Percentiles rank a stretch among this genome's conserved stretches.
Conservation (phyloP, 2,329 filamentous ascomycete genomes). For the Ceratocystis alfenasii region DNA sequence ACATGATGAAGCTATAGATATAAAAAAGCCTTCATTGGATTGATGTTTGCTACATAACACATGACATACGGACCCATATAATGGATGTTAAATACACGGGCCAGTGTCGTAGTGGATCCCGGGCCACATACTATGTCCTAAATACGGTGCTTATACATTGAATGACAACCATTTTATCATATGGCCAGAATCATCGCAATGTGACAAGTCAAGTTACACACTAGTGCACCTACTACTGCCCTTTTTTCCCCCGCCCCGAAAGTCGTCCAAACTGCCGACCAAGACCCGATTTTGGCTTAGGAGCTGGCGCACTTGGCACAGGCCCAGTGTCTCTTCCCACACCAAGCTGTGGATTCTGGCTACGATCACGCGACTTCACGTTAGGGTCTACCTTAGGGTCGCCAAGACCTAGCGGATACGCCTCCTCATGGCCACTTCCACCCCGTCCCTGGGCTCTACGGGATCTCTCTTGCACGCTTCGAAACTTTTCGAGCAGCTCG, state of each 20-base stretch:
- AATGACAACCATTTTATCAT: no score
- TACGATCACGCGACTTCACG: conserved; percentile 31
- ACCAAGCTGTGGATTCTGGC: conserved; percentile 35
- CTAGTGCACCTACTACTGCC: conserved; percentile 19
- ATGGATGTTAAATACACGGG: no score
- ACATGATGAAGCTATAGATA: no score
- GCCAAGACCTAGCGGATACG: conserved; percentile 34
- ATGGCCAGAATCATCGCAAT: no score
- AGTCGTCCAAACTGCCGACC: conserved; percentile 58
- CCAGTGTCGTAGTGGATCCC: no score
- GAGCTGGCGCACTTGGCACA: conserved; percentile 34
- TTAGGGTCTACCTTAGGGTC: conserved; percentile 34
- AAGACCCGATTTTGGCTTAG: conserved; percentile 48
- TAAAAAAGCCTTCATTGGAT: no score
- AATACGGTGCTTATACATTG: no score
- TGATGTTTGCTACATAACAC: no score
- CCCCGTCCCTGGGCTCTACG: conserved; percentile 54
- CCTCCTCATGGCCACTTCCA: conserved; percentile 41
- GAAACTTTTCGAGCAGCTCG: conserved; percentile 90
- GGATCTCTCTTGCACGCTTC: conserved; percentile 75
- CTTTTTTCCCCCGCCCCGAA: conserved; percentile 48
- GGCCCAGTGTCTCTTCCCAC: conserved; percentile 40
- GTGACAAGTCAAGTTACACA: no score
- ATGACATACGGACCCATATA: no score
- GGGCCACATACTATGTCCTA: no score